phyloP scores from a whole-genome alignment of 331 rosid genomes.

The Acacia pycnantha region DNA sequence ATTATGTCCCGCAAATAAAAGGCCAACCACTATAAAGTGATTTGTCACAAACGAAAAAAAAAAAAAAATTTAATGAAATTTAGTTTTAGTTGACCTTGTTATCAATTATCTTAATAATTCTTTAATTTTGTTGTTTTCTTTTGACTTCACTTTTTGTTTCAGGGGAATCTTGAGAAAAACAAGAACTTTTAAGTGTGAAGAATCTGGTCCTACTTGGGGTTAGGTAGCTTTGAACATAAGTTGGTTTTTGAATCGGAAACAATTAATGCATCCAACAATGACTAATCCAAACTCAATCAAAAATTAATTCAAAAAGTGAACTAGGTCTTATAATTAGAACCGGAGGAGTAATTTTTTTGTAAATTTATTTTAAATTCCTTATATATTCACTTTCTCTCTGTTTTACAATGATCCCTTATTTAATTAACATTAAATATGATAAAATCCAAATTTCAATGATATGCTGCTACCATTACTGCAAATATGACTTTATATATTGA shows the following conservation, averaged over 20 bases:
- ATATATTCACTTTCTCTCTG: background rate
- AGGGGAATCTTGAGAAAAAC: slow-evolving; percentile 23
- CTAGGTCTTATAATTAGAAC: too few relatives aligned
- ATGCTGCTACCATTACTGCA: too few relatives aligned
- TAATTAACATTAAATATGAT: too few relatives aligned
- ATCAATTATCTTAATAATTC: background rate
- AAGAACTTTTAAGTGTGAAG: slow-evolving; percentile 18
- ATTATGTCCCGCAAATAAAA: background rate
- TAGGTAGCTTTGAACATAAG: slow-evolving; percentile 28
- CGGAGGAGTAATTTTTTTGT: too few relatives aligned
- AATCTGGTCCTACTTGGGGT: slow-evolving; percentile 43
- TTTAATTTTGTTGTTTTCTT: background rate
- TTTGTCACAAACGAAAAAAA: background rate
- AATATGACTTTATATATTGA: too few relatives aligned
- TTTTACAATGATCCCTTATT: background rate
- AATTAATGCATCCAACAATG: background rate
- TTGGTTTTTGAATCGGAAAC: slow-evolving; percentile 12
- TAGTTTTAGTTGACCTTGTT: background rate
- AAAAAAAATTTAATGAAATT: background rate
- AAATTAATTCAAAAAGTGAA: too few relatives aligned
- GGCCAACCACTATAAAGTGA: background rate
- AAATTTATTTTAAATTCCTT: background rate
- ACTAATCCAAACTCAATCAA: background rate
- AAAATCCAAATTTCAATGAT: too few relatives aligned
- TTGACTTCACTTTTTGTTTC: background rate